Base-by-base conservation (phyloP, 2,329 filamentous ascomycete species). In the Xylaria sp. region DNA sequence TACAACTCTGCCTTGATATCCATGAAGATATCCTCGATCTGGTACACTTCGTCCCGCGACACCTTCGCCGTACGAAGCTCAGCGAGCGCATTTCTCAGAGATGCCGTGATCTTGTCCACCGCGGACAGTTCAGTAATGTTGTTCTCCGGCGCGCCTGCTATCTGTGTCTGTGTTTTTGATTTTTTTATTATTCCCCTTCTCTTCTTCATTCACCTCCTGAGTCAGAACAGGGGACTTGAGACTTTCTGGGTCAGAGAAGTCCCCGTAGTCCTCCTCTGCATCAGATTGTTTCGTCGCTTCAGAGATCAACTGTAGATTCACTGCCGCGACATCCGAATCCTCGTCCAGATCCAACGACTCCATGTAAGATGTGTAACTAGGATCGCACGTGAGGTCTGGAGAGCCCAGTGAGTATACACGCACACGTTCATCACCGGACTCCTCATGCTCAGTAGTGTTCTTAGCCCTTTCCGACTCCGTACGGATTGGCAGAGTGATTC, bases 21-120 rank as follows among this genome's bases (percentile, higher is more conserved):
- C 77, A 92, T 90, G 70, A 94, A 79, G 67, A 91, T 76, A 70
- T 92, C 88, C 69, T 94, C 90, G 65, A 94, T 80, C 70, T 87
- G 80, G 60, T 86, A 81, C 56, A 91, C 83, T 62, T 90, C 85
- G 9, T 83, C 78, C 9, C 83, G 80, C 13, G 84, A 84, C 48
- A 95, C 74, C 13, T 82, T 78, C 19, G 85, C 78, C 34, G 75
- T 76, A 57, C 80, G 82, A 59, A 92, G 77, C 63, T 85, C 80
- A 18, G 79, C 77, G 23, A 94, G 73, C 0, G 88, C 77, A 18
- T 75, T 76, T 62, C 75, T 79, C 49, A 88, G 78, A 44, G 80
- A 76, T 60, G 72, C 73, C 62, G 86, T 76, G 60, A 89, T 85
- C 65, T 74, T 76, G 62, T 75, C 72, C 68, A 63, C 78, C 71